phyloP scores from a whole-genome alignment of 768 basidiomycete species.

The Tephrocybe sp. region DNA sequence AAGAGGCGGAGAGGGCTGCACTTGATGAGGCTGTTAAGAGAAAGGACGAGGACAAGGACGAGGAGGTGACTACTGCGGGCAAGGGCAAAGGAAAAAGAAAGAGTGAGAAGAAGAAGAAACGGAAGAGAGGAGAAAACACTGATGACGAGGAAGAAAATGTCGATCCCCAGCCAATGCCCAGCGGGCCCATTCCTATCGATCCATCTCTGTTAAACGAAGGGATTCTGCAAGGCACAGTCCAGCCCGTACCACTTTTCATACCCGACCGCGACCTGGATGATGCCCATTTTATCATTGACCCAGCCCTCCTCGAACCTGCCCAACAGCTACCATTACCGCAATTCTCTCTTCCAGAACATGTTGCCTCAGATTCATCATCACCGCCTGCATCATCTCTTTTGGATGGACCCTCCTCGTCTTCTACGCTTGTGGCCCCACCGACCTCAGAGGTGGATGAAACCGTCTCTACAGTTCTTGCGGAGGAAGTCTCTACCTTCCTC shows the following conservation, averaged over 20 bases:
- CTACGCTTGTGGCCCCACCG: slow-evolving; percentile 26
- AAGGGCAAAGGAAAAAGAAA: slow-evolving; percentile 34
- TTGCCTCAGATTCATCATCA: not conserved
- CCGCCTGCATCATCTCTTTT: not conserved
- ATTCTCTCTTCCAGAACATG: not conserved
- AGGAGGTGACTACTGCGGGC: slow-evolving; percentile 26
- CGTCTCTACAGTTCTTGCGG: slow-evolving; percentile 60
- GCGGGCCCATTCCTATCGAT: slow-evolving; percentile 42
- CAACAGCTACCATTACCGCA: not conserved
- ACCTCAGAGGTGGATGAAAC: slow-evolving; percentile 54
- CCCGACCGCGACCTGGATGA: slow-evolving; percentile 47
- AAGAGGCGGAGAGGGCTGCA: slow-evolving; percentile 53
- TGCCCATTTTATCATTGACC: slow-evolving; percentile 52
- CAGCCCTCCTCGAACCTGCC: slow-evolving; percentile 38
- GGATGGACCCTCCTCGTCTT: slow-evolving; percentile 10
- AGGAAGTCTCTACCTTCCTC: slow-evolving; percentile 71
- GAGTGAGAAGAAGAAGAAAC: slow-evolving; percentile 33
- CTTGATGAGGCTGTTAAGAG: slow-evolving; percentile 32
- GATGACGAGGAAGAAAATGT: slow-evolving; percentile 29
- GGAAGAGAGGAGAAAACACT: slow-evolving; percentile 37
- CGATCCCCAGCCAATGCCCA: slow-evolving; percentile 16
- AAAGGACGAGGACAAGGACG: slow-evolving; percentile 25
- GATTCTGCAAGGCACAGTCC: slow-evolving; percentile 59
- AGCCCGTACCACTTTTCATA: slow-evolving; percentile 40
- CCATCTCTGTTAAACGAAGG: slow-evolving; percentile 63